Evolutionary conservation across 345 rosid genomes (phyloP), one percentile per base, ranked within the genome.

Genomic region (Lepidium africanum): DNA sequence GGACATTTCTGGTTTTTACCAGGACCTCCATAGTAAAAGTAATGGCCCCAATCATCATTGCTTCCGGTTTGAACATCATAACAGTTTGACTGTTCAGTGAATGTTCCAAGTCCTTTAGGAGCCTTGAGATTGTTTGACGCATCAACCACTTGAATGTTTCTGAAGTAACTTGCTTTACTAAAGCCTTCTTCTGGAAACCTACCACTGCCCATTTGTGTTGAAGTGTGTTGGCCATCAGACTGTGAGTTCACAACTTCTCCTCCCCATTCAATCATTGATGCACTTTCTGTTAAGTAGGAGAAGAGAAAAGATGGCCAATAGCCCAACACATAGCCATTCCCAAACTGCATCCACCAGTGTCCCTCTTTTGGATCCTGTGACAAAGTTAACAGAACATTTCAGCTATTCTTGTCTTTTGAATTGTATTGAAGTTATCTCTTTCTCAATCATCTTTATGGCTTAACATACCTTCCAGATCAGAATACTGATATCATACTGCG

Each of bases 311-410:
- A 87, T 0, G 99, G 97, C 97, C 96, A 94, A 27, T 94, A 94
- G 3, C 97, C 99, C 37, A 89, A 69, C 37, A 91, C 99, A 55
- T 78, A 85, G 74, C 83, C 87, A 9, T 85, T 91, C 5, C 99
- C 97, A 62, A 94, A 94, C 48, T 91, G 97, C 99, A 94, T 89
- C 99, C 97, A 91, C 99, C 96, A 94, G 54, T 94, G 97, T 56
- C 99, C 97, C 72, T 86, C 96, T 33, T 88, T 89, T 0, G 97
- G 99, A 80, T 94, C 99, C 95, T 94, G 64, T 60, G 50, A 48
- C 54, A 62, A 67, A 33, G 16, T 21, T 7, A 25, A 67, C 63
- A 73, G 7, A 55, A 32, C 65, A 63, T 46, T 72, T 57, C 10
- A 56, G 38, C 38, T 71, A 10, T 21, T 7, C 7, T 17, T 6